These are phyloP conservation scores for Isochrysis galbana DNA, from an alignment of 78 protist species.

Conservation along the genomic window DNA sequence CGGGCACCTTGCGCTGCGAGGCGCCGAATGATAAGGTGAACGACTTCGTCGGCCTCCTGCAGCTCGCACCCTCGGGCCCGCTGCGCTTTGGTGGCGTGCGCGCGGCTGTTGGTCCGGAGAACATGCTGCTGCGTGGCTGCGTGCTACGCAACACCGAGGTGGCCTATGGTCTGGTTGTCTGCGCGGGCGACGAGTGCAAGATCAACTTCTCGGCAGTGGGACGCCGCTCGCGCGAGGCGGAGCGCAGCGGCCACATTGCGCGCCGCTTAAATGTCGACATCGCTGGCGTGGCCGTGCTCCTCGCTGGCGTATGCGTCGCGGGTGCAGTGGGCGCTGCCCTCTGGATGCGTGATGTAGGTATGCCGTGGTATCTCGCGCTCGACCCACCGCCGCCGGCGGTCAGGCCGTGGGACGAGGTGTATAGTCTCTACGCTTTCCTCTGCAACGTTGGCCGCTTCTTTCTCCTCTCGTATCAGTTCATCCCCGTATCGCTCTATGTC, in stretches of 20 bases:
- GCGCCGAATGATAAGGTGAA: not conserved
- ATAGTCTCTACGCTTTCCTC: not conserved
- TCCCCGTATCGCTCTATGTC: conserved; percentile 61
- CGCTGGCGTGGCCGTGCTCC: not conserved
- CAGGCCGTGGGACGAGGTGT: not conserved
- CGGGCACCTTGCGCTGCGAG: not conserved
- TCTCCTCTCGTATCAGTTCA: conserved; percentile 30
- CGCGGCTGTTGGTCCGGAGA: not conserved
- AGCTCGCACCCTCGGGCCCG: not conserved
- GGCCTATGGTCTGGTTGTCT: conserved; percentile 56
- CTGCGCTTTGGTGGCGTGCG: not conserved
- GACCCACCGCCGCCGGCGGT: not conserved
- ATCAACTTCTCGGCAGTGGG: not conserved
- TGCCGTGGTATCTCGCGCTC: not conserved
- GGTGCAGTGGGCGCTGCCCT: not conserved
- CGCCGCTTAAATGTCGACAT: not conserved
- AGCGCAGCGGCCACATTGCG: not conserved
- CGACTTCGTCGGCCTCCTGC: conserved; percentile 35
- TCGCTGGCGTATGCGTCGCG: not conserved
- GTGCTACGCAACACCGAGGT: conserved; percentile 80
- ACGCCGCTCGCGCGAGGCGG: not conserved
- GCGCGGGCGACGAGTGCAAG: conserved; percentile 72
- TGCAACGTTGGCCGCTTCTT: not conserved
- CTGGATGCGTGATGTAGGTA: not conserved
- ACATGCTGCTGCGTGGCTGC: conserved; percentile 57